Percentiles rank a stretch among this genome's conserved stretches.
These are phyloP conservation scores for Microdochium bolleyi DNA, from an alignment of 2,329 filamentous ascomycete genomes.

Conservation along the genomic window DNA sequence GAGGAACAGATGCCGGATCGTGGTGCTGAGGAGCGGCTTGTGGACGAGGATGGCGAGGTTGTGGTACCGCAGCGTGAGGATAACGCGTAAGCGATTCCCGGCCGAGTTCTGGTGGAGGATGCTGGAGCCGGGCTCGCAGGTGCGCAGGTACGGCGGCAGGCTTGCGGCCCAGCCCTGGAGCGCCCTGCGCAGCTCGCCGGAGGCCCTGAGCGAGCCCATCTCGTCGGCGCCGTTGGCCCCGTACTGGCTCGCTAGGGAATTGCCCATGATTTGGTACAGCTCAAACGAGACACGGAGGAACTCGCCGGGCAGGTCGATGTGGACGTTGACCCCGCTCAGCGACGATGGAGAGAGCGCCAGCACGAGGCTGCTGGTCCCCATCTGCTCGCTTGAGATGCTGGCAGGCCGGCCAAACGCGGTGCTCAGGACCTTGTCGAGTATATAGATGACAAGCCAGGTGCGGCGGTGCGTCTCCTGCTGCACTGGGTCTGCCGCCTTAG, in stretches of 20 bases:
- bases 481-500: background rate
- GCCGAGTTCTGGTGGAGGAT: background rate
- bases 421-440: slow-evolving; percentile 1
- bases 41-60: slow-evolving; percentile 1
- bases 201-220: slow-evolving; percentile 1
- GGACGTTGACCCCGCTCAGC: background rate
- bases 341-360: background rate
- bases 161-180: background rate
- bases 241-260: background rate
- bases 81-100: background rate
- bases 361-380: background rate
- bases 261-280: slow-evolving; percentile 1
- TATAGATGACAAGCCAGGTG: slow-evolving; percentile 1
- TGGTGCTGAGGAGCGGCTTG: slow-evolving; percentile 1
- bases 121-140: background rate
- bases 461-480: background rate
- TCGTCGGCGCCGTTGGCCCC: background rate
- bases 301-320: background rate
- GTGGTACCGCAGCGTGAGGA: slow-evolving; percentile 1
- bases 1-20: background rate
- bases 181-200: slow-evolving; percentile 1
- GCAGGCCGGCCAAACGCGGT: slow-evolving; percentile 1
- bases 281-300: slow-evolving; percentile 1
- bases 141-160: background rate
- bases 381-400: background rate